Evolutionary conservation across 257 asterid species (phyloP).

Genomic region (Ajuga chamaepitys): DNA sequence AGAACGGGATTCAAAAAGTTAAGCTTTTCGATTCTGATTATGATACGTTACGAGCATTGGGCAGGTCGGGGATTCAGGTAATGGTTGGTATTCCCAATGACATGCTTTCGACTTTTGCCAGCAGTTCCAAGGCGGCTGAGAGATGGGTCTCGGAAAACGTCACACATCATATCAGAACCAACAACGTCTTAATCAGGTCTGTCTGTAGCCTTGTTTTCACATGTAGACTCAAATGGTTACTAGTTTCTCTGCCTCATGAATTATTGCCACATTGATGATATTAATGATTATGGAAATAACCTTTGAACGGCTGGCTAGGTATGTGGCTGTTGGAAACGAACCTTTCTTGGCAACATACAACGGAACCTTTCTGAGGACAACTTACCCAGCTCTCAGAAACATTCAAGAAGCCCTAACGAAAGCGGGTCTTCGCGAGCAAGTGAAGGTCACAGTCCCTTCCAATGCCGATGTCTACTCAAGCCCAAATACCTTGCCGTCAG

Average conservation of each 20-base stretch:
- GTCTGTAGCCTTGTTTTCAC: neutral
- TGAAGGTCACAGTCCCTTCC: conserved; percentile 51
- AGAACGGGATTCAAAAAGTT: conserved; percentile 70
- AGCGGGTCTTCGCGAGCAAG: conserved; percentile 35
- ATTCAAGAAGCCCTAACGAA: conserved; percentile 42
- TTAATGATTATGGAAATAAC: neutral
- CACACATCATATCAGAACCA: conserved; percentile 38
- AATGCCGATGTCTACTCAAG: conserved; percentile 50
- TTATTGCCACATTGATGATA: neutral
- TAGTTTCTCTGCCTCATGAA: too few species aligned
- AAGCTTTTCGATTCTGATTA: conserved; percentile 85
- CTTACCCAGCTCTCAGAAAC: conserved; percentile 44
- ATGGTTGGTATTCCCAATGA: conserved; percentile 96
- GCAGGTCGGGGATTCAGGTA: conserved; percentile 67
- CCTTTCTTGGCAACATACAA: conserved; percentile 61
- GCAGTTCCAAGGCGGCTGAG: conserved; percentile 61
- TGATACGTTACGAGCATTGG: conserved; percentile 63
- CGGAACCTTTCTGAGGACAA: conserved; percentile 46
- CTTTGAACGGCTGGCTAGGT: conserved; percentile 22
- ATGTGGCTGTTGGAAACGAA: conserved; percentile 62
- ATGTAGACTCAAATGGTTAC: neutral
- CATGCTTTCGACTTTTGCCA: conserved; percentile 55
- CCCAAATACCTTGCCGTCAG: conserved; percentile 31
- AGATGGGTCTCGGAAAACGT: conserved; percentile 76
- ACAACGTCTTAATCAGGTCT: conserved; percentile 67